Evolutionary conservation across 1,284 basidiomycete genomes (phyloP).

Genomic region (Cystobasidium sp.): DNA sequence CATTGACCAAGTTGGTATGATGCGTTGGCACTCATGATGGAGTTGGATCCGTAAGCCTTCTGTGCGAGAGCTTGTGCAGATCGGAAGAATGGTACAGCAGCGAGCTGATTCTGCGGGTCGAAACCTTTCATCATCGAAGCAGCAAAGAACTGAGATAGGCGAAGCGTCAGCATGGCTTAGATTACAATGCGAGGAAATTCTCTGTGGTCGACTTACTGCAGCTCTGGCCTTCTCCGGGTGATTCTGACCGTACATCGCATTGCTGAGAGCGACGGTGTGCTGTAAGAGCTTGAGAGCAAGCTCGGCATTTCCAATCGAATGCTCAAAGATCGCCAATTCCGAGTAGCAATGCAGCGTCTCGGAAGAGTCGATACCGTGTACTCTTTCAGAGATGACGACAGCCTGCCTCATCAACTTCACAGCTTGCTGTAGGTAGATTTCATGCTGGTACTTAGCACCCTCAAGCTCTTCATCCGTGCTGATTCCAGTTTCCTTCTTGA

Average conservation of each 20-base stretch:
- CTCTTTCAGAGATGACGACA: conserved; percentile 64
- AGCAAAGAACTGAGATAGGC: conserved; percentile 22
- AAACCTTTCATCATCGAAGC: conserved; percentile 29
- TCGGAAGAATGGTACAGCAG: conserved; percentile 38
- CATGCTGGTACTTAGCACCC: conserved; percentile 50
- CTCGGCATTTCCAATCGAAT: conserved; percentile 60
- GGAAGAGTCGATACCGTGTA: conserved; percentile 62
- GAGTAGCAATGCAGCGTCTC: conserved; percentile 64
- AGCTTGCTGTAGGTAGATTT: conserved; percentile 59
- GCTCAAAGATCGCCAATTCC: conserved; percentile 63
- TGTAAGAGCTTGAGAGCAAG: conserved; percentile 60
- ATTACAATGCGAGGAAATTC: too few relatives aligned
- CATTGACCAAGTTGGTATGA: conserved; percentile 41
- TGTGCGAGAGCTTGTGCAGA: conserved; percentile 28
- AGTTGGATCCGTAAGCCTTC: conserved; percentile 35
- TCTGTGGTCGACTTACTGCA: conserved; percentile 18
- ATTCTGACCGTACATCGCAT: conserved; percentile 61
- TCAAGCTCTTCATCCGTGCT: conserved; percentile 47
- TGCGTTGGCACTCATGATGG: conserved; percentile 40
- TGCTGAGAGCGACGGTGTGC: conserved; percentile 62
- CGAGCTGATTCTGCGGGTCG: conserved; percentile 17
- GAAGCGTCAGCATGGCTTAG: background rate
- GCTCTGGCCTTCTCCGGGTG: conserved; percentile 57
- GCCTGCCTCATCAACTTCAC: conserved; percentile 63
- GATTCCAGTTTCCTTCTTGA: conserved; percentile 35